Conservation (phyloP, 495 filamentous ascomycete genomes). For the Neurospora sp. region DNA sequence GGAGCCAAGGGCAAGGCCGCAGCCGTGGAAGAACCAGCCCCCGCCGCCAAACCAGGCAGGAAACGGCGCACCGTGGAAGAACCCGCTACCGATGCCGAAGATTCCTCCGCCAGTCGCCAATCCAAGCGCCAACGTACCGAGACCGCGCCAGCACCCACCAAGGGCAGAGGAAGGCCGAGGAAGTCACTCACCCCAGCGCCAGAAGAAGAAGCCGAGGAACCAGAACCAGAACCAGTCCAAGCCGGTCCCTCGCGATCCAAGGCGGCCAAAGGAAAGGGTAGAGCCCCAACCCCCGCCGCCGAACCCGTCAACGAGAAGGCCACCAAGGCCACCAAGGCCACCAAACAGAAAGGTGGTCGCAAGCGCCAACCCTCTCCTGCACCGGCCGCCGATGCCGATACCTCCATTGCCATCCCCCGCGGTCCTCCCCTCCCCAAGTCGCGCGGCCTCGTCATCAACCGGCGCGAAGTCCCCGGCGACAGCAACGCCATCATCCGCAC, state of each 20-base stretch:
- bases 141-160: neutral
- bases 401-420: conserved; percentile 29
- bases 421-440: conserved; percentile 44
- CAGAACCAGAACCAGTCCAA: neutral
- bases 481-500: conserved; percentile 41
- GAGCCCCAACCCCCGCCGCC: neutral
- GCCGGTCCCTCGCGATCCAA: neutral
- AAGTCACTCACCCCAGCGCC: neutral
- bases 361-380: conserved; percentile 30
- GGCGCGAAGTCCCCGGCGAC: conserved; percentile 51
- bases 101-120: neutral
- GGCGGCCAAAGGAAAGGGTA: neutral
- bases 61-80: neutral
- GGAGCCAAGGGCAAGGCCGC: neutral
- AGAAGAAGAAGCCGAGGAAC: neutral
- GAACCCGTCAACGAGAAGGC: neutral
- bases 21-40: neutral
- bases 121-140: neutral
- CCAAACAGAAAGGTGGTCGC: conserved; percentile 23
- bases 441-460: conserved; percentile 60
- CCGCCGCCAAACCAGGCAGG: neutral
- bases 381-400: conserved; percentile 20
- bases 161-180: neutral
- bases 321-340: conserved; percentile 1
- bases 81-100: neutral